Percentiles rank a stretch among this genome's conserved stretches.
These are phyloP conservation scores for Lathyrus tuberosus DNA, from an alignment of 306 rosid genomes.

Conservation along the genomic window DNA sequence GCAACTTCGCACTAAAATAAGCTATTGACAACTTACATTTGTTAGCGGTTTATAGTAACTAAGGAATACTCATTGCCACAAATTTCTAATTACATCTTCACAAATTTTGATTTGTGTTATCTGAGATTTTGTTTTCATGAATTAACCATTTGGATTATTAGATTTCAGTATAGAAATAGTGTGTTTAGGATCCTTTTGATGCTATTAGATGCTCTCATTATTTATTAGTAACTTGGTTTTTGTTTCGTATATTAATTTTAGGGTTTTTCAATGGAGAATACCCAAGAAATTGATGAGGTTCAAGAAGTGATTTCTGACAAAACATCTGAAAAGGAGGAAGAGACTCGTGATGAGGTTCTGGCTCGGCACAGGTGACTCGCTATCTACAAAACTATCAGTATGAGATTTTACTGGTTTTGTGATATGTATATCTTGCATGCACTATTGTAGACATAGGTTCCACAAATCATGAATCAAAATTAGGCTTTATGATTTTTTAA, in stretches of 20 bases:
- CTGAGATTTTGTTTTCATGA: no score
- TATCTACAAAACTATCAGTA: slow-evolving; percentile 9
- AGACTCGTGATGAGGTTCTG: slow-evolving; percentile 80
- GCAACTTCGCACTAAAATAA: no score
- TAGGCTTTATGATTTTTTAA: slow-evolving; percentile 1
- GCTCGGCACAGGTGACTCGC: slow-evolving; percentile 53
- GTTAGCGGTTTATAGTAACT: no score
- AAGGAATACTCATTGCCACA: no score
- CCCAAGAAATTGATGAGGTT: slow-evolving; percentile 51
- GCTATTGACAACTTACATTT: no score
- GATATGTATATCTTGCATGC: no score
- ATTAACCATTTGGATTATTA: background rate
- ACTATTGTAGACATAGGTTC: background rate
- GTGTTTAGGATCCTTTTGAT: background rate
- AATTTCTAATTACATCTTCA: no score
- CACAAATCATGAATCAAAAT: background rate
- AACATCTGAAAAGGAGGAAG: slow-evolving; percentile 49
- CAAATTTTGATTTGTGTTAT: no score
- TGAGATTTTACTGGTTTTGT: no score
- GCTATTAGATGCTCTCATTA: background rate
- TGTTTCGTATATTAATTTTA: slow-evolving; percentile 28
- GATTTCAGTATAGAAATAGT: no score
- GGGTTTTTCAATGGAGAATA: slow-evolving; percentile 67
- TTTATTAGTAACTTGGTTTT: slow-evolving; percentile 39
- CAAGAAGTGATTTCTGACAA: slow-evolving; percentile 56